These are phyloP conservation scores for Strigomonas oncopelti DNA, from an alignment of 208 protist species.

Conservation along the genomic window DNA sequence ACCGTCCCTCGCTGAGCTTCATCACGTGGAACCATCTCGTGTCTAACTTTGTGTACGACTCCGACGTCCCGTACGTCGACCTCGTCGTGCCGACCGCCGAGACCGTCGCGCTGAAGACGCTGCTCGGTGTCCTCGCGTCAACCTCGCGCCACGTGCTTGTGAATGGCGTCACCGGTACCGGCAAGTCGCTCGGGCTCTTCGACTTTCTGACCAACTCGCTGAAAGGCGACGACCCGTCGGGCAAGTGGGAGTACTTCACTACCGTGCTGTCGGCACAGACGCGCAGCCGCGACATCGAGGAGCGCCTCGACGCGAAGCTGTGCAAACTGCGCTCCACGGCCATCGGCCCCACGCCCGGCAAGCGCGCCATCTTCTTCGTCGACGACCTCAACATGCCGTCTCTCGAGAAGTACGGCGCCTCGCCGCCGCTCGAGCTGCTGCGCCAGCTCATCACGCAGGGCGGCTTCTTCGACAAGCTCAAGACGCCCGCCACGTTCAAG, in stretches of 20 bases:
- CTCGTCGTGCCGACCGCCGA: slow-evolving; percentile 95
- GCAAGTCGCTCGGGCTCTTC: slow-evolving; percentile 88
- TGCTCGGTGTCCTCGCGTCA: slow-evolving; percentile 74
- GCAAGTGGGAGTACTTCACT: slow-evolving; percentile 82
- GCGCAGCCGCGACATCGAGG: slow-evolving; percentile 87
- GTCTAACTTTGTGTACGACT: slow-evolving; percentile 87
- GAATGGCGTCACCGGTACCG: slow-evolving; percentile 93
- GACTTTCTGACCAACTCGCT: slow-evolving; percentile 69
- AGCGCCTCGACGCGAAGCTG: slow-evolving; percentile 91
- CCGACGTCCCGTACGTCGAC: slow-evolving; percentile 88
- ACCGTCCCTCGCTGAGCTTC: slow-evolving; percentile 82
- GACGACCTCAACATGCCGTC: slow-evolving; percentile 97
- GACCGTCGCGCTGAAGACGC: slow-evolving; percentile 80
- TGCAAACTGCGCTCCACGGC: slow-evolving; percentile 88
- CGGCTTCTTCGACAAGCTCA: slow-evolving; percentile 92
- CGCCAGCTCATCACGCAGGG: slow-evolving; percentile 93
- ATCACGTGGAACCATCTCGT: slow-evolving; percentile 90
- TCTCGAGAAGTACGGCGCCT: slow-evolving; percentile 92
- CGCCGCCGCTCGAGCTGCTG: slow-evolving; percentile 93
- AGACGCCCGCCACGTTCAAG: slow-evolving; percentile 90
- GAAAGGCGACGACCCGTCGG: slow-evolving; percentile 69
- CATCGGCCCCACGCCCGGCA: slow-evolving; percentile 85
- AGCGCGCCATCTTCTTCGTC: slow-evolving; percentile 90
- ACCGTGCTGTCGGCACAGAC: slow-evolving; percentile 94
- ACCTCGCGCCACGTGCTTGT: slow-evolving; percentile 84